Evolutionary conservation across 768 basidiomycete genomes (phyloP), one percentile per base, ranked within the genome.

Genomic region (Vishniacozyma victoriae): DNA sequence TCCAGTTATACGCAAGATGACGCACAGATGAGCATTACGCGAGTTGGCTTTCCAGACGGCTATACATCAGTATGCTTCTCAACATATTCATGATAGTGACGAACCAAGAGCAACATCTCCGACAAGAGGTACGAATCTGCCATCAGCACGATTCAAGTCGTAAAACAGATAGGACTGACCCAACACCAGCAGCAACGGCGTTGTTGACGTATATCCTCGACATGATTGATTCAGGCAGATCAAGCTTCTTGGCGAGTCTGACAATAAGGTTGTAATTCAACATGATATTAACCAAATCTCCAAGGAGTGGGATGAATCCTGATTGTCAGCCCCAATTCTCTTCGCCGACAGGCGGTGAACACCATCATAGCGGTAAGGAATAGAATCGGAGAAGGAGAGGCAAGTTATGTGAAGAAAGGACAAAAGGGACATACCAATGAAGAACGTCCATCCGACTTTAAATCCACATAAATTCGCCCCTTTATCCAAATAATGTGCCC

Each of bases 401-500:
- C 22, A 33, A 33, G 31, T 25, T 9, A 4, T 2, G 22, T 6
- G 23, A 29, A 3, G 14, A 24, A 23, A n/a, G 5, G 24, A 42
- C 7, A 9, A 14, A 6, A 15, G 14, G 3, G 29, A 52, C 75
- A 35, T 44, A 78, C 77, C 66, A 48, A 90, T 84, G 61, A 87
- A 69, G 72, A 88, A 85, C 0, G 87, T 80, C 84, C 84, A 91
- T 0, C 91, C 91, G 51, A 93, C 89, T 12, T 81, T 80, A 44
- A 92, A 65, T 9, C 91, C 88, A 52, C 82, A 85, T 1, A 93
- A 24, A 35, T 67, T 76, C 76, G 95, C 87, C 2, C 86, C 82
- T 70, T 87, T 90, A 74, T 95, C 91, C 46, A 95, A 82, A 66
- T 83, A 80, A 59, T 86, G 86, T 1, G 88, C 89, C 5, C 88